Evolutionary conservation across 768 basidiomycete genomes (phyloP).

Genomic region (Mycena floridula): DNA sequence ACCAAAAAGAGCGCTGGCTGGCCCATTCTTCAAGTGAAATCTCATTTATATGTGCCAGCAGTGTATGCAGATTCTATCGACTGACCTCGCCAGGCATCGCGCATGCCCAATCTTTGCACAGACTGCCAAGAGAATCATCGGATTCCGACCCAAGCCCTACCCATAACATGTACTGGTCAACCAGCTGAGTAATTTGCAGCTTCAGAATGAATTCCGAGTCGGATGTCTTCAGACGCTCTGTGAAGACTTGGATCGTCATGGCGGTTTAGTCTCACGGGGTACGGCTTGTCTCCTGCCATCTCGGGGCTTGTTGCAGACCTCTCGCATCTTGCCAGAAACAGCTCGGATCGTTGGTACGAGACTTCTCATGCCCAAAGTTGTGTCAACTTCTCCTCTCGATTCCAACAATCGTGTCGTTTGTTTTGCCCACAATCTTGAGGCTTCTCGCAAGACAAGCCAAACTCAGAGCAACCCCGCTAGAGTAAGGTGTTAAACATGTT

Average conservation of each 20-base stretch:
- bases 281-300: too few relatives aligned
- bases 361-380: neutral
- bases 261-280: neutral
- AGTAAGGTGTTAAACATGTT: too few relatives aligned
- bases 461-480: constrained; percentile 25
- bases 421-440: constrained; percentile 20
- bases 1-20: constrained; percentile 63
- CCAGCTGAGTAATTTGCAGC: constrained; percentile 60
- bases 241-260: constrained; percentile 1
- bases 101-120: constrained; percentile 77
- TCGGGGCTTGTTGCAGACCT: too few relatives aligned
- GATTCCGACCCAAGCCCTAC: constrained; percentile 51
- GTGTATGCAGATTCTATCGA: neutral
- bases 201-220: too few relatives aligned
- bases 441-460: constrained; percentile 19
- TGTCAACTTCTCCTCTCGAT: constrained; percentile 15
- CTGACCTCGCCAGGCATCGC: constrained; percentile 53
- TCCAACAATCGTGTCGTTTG: constrained; percentile 28
- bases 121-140: constrained; percentile 50
- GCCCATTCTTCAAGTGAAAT: constrained; percentile 15
- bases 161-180: constrained; percentile 82
- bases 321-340: too few relatives aligned
- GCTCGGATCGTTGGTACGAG: too few relatives aligned
- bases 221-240: constrained; percentile 2
- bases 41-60: neutral